Base-by-base conservation (phyloP, 2,329 filamentous ascomycete genomes). In the Thelonectria discophora region DNA sequence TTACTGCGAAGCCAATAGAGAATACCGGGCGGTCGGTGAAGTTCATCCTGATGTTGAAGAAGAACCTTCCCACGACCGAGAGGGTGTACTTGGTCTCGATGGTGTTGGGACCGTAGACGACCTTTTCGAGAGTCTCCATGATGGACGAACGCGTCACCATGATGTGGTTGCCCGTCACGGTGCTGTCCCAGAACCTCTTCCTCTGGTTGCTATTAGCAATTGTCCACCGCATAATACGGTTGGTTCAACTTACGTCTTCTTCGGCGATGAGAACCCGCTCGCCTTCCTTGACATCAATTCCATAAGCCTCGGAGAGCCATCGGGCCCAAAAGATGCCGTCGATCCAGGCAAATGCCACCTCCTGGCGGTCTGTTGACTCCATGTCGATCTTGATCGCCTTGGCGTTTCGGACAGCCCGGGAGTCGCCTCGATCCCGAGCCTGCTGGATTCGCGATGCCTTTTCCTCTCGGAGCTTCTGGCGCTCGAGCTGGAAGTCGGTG, bases 391-490 rank as follows among this genome's bases (percentile, higher is more conserved):
- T 88, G 73, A 97, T 97, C 66, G 88, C 90, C 83, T 99, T 99
- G 37, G 95, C 96, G 45, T 90, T 86, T 39, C 93, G 86, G 61
- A 97, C 79, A 11, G 92, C 94, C 53, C 94, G 88, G 76, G 97
- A 89, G 75, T 99, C 95, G 70, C 92, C 90, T 51, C 93, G 90
- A 75, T 97, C 94, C 75, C 97, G 91, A 5, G 95, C 96, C 77
- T 99, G 95, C 76, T 99, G 95, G 57, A 99, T 95, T 49, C 94
- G 89, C 65, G 97, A 83, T 76, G 98, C 93, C 81, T 99, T 99
- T 5, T 93, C 89, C 76, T 98, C 94, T 54, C 95, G 90, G 50
- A 97, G 84, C 77, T 97, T 95, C 80, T 97, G 93, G 59, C 94
- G 86, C 78, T 98, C 94, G 15, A 96, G 87, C 76, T 97, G 92